Percentiles rank a stretch among this genome's conserved stretches.
These are phyloP conservation scores for Monosporozyma aerobia DNA, from an alignment of 805 yeast species.

Conservation along the genomic window DNA sequence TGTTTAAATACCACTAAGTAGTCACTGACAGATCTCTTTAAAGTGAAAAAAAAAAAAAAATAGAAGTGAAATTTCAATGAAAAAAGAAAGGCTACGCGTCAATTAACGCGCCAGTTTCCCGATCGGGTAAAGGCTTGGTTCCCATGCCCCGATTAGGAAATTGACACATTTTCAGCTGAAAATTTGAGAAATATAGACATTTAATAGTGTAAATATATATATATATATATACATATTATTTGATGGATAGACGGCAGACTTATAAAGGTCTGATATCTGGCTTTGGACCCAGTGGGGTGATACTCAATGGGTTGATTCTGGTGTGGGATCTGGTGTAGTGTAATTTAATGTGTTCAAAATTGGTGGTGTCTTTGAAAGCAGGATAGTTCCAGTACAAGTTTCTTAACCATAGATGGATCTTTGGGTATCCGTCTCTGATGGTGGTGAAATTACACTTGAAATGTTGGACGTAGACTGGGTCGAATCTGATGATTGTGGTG, in stretches of 20 bases:
- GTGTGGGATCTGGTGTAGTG: conserved; percentile 86
- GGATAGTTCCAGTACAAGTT: conserved; percentile 72
- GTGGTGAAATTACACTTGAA: conserved; percentile 84
- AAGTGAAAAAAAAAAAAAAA: neutral
- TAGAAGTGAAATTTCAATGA: neutral
- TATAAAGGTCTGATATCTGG: conserved; percentile 56
- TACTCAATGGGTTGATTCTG: conserved; percentile 69
- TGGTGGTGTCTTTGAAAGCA: conserved; percentile 69
- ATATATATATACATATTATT: neutral
- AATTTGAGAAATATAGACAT: neutral
- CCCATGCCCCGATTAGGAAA: neutral
- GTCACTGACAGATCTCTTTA: neutral
- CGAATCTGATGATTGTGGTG: conserved; percentile 85
- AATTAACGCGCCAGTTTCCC: conserved; percentile 6
- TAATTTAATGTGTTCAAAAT: conserved; percentile 81
- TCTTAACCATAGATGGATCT: conserved; percentile 68
- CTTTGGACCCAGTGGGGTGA: conserved; percentile 83
- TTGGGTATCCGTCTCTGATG: conserved; percentile 73
- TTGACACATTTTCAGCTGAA: neutral
- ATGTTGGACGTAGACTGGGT: conserved; percentile 89
- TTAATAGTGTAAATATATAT: neutral
- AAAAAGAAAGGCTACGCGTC: neutral
- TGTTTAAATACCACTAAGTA: neutral
- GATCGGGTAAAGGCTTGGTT: neutral
- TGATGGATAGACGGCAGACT: neutral